phyloP scores from a whole-genome alignment of 306 rosid genomes.

The Sindora glabra region DNA sequence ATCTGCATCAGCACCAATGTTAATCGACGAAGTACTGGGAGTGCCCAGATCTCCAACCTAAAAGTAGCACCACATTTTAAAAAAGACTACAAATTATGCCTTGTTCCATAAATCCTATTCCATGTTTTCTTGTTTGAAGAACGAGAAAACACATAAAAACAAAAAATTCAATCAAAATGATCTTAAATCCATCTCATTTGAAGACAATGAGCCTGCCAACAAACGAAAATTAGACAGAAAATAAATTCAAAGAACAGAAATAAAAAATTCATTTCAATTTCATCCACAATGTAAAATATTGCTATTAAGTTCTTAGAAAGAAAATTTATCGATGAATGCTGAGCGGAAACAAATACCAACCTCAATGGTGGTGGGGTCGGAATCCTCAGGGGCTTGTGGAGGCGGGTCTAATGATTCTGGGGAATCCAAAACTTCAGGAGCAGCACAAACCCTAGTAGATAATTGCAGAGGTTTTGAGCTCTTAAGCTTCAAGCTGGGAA shows the following conservation, averaged over 20 bases:
- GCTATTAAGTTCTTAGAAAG: not conserved
- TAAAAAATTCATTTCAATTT: not conserved
- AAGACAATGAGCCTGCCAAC: not conserved
- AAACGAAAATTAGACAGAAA: not conserved
- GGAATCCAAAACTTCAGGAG: constrained; percentile 64
- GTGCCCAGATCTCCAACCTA: constrained; percentile 50
- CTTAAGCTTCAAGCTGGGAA: constrained; percentile 26
- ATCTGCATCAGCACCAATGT: constrained; percentile 62
- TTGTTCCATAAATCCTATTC: not conserved
- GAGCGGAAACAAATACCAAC: constrained; percentile 35
- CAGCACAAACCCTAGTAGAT: constrained; percentile 47
- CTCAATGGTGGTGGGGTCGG: constrained; percentile 28
- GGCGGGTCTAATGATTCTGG: constrained; percentile 29
- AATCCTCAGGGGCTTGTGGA: constrained; percentile 30
- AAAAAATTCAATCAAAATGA: not conserved
- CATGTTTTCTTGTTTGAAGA: not conserved
- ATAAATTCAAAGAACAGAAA: not conserved
- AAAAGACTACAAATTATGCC: not conserved
- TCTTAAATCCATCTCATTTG: not conserved
- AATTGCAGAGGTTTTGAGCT: constrained; percentile 30
- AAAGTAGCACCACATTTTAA: constrained; percentile 20
- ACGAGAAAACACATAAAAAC: not conserved
- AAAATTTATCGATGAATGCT: not conserved
- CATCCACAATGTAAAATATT: no score
- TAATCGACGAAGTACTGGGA: constrained; percentile 54